Base-by-base conservation (phyloP, 1,284 basidiomycete genomes). In the Porogramme epimiltina region DNA sequence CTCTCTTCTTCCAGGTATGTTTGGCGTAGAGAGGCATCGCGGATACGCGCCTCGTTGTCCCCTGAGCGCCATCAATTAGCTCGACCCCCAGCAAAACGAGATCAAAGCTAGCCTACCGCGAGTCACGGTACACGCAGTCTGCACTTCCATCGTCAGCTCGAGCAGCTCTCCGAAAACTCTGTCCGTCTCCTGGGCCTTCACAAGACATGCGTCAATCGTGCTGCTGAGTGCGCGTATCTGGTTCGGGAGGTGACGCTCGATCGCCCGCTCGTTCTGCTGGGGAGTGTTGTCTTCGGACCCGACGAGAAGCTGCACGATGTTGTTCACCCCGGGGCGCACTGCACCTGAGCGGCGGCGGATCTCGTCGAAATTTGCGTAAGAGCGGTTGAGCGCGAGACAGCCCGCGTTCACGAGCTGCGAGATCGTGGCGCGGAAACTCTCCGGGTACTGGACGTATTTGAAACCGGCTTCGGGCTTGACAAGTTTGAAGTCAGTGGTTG, bases 311-410 rank as follows among this genome's bases (percentile, higher is more conserved):
- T 49, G 42, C 26, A 53, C 46, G 37, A 53, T 53, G 24, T 48
- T 48, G 24, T 53, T 53, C n/a, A 53, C 51, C 3, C 51, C 51
- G 1, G 51, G 51, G 13, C 46, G 37, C 15, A 53, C 42, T 4
- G 51, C 51, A 15, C 37, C 51, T 19, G 45, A 53, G 31, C 51
- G 51, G 28, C 47, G 47, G 46, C 44, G 43, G 42, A 53, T 53
- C 51, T 53, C 51, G 46, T 53, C 51, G 42, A 53, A 53, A 42
- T 53, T 53, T 42, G 39, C 51, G 47, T 48, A 53, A 31, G 51
- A 53, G 18, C 47, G 9, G 38, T 53, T 53, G 18, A 53, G 46
- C 16, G 51, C 41, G 22, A 53, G 51, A 20, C 33, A 25, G 20
- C 51, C 51, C 4, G 51, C 24, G 46, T 53, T 53, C 13, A 49